These are phyloP conservation scores for Pterothamnion heteromorphum DNA, from an alignment of 31 red algal genomes.

Conservation along the genomic window DNA sequence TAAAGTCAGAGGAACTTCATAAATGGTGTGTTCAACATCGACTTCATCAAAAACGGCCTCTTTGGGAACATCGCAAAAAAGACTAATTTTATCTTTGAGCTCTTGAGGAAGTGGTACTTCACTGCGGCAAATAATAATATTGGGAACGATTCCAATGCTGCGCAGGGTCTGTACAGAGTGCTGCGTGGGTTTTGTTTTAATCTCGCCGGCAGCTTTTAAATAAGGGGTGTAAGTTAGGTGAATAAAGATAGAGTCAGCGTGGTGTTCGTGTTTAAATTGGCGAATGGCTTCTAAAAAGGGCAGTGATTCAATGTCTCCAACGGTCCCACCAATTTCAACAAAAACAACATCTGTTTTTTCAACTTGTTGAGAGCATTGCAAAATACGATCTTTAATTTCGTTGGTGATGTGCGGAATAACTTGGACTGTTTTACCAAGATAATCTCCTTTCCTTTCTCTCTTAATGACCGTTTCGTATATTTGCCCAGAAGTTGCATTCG, in stretches of 20 bases:
- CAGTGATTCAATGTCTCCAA: slow-evolving; percentile 97
- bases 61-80: slow-evolving; percentile 91
- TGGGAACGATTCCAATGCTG: slow-evolving; percentile 86
- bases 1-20: slow-evolving; percentile 87
- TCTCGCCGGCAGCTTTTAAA: slow-evolving; percentile 82
- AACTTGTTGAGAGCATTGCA: slow-evolving; percentile 39
- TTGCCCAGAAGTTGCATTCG: slow-evolving; percentile 97
- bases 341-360: slow-evolving; percentile 65
- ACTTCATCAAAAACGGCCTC: slow-evolving; percentile 89
- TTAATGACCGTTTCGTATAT: slow-evolving; percentile 85
- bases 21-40: slow-evolving; percentile 86
- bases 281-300: slow-evolving; percentile 96
- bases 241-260: slow-evolving; percentile 68
- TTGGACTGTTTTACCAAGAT: slow-evolving; percentile 94
- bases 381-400: slow-evolving; percentile 92
- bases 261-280: slow-evolving; percentile 80
- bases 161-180: slow-evolving; percentile 85
- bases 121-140: slow-evolving; percentile 86
- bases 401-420: slow-evolving; percentile 98
- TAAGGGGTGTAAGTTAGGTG: slow-evolving; percentile 65
- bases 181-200: slow-evolving; percentile 99
- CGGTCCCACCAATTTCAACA: slow-evolving; percentile 95
- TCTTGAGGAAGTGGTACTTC: slow-evolving; percentile 82
- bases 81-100: slow-evolving; percentile 81
- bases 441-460: slow-evolving; percentile 78